Percentiles rank a stretch among this genome's conserved stretches.
Evolutionary conservation across 1,139 yeast species (phyloP).

Genomic region (Pichia sp.): DNA sequence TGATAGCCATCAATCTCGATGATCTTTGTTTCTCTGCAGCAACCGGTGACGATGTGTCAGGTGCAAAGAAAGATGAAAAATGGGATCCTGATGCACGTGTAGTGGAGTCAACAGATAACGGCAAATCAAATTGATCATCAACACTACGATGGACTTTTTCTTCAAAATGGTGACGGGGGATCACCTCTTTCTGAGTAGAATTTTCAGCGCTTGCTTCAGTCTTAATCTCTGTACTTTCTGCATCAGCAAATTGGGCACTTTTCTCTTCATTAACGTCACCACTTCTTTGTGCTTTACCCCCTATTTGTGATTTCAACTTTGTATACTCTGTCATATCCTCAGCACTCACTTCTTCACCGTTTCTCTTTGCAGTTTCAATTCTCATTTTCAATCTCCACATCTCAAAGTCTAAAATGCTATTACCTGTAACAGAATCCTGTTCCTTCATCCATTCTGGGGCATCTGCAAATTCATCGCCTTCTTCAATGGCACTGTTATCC

Average conservation of each 20-base stretch:
- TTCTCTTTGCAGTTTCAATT: conserved; percentile 49
- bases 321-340: conserved; percentile 29
- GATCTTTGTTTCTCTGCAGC: conserved; percentile 14
- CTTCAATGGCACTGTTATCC: conserved; percentile 5
- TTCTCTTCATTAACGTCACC: not conserved
- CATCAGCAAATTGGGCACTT: not conserved
- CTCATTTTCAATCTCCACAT: conserved; percentile 64
- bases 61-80: conserved; percentile 28
- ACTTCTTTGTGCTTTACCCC: not conserved
- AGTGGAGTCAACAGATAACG: conserved; percentile 1
- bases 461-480: conserved; percentile 41
- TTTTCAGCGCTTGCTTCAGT: not conserved
- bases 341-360: conserved; percentile 41
- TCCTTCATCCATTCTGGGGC: conserved; percentile 53
- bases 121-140: conserved; percentile 15
- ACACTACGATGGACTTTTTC: conserved; percentile 6
- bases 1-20: conserved; percentile 24
- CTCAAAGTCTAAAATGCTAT: conserved; percentile 67
- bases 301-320: conserved; percentile 12
- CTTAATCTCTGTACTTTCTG: not conserved
- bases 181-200: not conserved
- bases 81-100: conserved; percentile 20
- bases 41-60: not conserved
- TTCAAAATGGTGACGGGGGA: not conserved
- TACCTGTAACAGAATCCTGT: conserved; percentile 40